Conservation (phyloP, 805 yeast genomes). For the Groenewaldozyma salmanticensis region DNA sequence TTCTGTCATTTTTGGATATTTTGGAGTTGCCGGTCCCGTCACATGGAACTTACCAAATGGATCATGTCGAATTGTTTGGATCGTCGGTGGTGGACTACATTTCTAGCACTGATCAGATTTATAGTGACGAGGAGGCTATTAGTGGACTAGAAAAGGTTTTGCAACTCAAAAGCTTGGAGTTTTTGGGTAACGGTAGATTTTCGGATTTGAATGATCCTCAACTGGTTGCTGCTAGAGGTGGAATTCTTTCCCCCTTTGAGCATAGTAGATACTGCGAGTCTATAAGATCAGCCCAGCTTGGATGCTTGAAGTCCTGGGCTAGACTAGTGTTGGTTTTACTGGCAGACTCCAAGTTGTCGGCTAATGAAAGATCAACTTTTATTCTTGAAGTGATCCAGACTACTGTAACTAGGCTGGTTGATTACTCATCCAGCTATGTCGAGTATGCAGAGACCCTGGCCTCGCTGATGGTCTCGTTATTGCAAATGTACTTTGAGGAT, state of each 20-base stretch:
- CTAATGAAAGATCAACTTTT: slow-evolving; percentile 44
- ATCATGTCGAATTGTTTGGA: slow-evolving; percentile 1
- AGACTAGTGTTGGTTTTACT: slow-evolving; percentile 66
- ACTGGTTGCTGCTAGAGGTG: slow-evolving; percentile 3
- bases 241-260: slow-evolving; percentile 31
- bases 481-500: slow-evolving; percentile 49
- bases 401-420: slow-evolving; percentile 66
- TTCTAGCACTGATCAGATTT: slow-evolving; percentile 2
- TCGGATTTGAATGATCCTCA: slow-evolving; percentile 6
- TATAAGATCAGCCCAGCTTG: slow-evolving; percentile 34
- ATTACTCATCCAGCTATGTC: slow-evolving; percentile 57
- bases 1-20: slow-evolving; percentile 62
- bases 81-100: not conserved
- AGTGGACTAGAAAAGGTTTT: slow-evolving; percentile 12
- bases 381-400: slow-evolving; percentile 68
- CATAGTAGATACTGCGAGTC: slow-evolving; percentile 28
- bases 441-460: slow-evolving; percentile 66
- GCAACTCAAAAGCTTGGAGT: slow-evolving; percentile 20
- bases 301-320: slow-evolving; percentile 74
- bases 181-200: slow-evolving; percentile 9
- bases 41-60: not conserved
- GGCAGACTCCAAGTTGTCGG: slow-evolving; percentile 45
- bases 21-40: slow-evolving; percentile 39
- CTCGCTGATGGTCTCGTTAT: slow-evolving; percentile 61
- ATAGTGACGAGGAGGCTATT: slow-evolving; percentile 9